phyloP scores from a whole-genome alignment of 192 early-diverging fungal species.

The Coemansia sp. region DNA sequence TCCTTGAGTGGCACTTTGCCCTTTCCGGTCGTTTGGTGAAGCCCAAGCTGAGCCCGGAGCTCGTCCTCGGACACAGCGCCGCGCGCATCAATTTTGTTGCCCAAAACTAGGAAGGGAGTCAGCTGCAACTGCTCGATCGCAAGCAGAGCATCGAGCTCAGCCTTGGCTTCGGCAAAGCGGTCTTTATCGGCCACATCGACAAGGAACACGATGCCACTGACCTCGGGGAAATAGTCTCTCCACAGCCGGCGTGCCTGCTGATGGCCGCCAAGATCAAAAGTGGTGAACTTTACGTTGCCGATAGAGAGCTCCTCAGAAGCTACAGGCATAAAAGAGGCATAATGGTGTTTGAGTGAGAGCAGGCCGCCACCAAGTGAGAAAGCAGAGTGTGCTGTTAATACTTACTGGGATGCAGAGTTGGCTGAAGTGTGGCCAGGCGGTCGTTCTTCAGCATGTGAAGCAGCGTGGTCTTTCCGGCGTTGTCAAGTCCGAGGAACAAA shows the following conservation, averaged over 20 bases:
- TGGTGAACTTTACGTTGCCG: slow-evolving; percentile 96
- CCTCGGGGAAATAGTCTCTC: slow-evolving; percentile 99
- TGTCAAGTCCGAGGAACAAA: slow-evolving; percentile 97
- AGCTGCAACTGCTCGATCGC: slow-evolving; percentile 90
- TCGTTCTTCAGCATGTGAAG: slow-evolving; percentile 99
- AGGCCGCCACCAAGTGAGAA: neutral
- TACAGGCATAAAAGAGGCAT: slow-evolving; percentile 4
- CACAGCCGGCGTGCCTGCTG: slow-evolving; percentile 94
- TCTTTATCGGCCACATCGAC: slow-evolving; percentile 87
- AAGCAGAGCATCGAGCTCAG: slow-evolving; percentile 91
- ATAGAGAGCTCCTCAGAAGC: slow-evolving; percentile 94
- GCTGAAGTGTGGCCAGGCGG: slow-evolving; percentile 88
- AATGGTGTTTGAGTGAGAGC: neutral
- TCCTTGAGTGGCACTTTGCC: slow-evolving; percentile 92
- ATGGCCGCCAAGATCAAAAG: slow-evolving; percentile 98
- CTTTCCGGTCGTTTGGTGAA: slow-evolving; percentile 98
- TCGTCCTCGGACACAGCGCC: slow-evolving; percentile 93
- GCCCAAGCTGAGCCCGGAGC: slow-evolving; percentile 80
- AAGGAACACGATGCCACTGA: slow-evolving; percentile 96
- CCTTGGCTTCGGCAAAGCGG: slow-evolving; percentile 86
- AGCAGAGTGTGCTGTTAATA: slow-evolving; percentile 1
- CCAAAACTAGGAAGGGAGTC: slow-evolving; percentile 94
- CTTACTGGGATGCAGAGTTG: slow-evolving; percentile 97
- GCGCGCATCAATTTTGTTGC: slow-evolving; percentile 98
- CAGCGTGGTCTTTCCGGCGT: slow-evolving; percentile 97